Evolutionary conservation across 106 monocot genomes (phyloP).

Genomic region (Dioscorea alata): DNA sequence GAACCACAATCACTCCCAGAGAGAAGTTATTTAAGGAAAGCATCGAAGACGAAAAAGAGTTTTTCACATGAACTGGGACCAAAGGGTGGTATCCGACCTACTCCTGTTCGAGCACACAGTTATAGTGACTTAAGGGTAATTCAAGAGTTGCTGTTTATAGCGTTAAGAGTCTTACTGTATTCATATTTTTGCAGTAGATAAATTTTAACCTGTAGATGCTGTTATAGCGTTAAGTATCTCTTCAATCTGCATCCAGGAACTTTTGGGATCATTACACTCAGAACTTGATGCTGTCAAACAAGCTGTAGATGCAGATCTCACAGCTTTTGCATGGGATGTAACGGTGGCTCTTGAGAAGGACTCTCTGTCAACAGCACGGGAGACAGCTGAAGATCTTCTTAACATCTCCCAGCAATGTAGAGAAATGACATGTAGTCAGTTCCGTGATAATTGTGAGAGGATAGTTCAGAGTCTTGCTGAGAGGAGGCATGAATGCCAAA

Average conservation of each 20-base stretch:
- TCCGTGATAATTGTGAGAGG: constrained; percentile 48
- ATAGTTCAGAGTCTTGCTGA: constrained; percentile 56
- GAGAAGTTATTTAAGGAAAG: constrained; percentile 9
- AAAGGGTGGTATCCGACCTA: constrained; percentile 34
- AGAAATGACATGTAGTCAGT: constrained; percentile 42
- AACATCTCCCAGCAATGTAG: constrained; percentile 37
- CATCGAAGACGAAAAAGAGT: constrained; percentile 37
- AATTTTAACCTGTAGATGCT: too few species aligned
- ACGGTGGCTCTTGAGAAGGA: constrained; percentile 33
- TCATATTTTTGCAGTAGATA: too few species aligned
- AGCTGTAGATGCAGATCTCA: constrained; percentile 46
- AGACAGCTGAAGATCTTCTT: constrained; percentile 34
- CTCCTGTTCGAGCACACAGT: constrained; percentile 42
- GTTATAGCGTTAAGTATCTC: too few species aligned
- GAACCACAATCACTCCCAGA: constrained; percentile 9
- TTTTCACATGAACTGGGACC: constrained; percentile 73
- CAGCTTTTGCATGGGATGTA: constrained; percentile 39
- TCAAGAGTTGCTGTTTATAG: not conserved
- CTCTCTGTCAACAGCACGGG: constrained; percentile 16
- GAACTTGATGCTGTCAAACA: constrained; percentile 56
- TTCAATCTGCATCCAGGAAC: constrained; percentile 28
- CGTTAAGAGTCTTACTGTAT: too few species aligned
- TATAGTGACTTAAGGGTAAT: constrained; percentile 56
- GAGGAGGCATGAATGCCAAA: constrained; percentile 31
- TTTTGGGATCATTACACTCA: constrained; percentile 48